Evolutionary conservation across 148 eudicot species (phyloP), one percentile per base, ranked within the genome.

Genomic region (Camellia sinensis): DNA sequence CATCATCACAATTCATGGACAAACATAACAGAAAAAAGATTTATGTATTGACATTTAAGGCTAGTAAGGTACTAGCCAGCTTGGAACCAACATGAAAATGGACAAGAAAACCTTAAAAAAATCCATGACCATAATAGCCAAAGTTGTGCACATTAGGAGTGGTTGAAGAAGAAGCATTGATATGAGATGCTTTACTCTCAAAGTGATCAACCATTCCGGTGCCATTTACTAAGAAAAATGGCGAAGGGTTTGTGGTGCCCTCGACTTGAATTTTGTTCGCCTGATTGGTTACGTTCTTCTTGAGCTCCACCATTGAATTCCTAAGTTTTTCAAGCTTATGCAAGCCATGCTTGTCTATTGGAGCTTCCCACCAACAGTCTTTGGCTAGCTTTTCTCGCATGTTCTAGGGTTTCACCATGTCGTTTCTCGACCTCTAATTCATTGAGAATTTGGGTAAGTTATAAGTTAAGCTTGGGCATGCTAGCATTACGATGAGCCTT

Each of bases 311-410:
- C 87, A 89, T 74, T 15, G 92, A 88, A 57, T 89, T 89, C 79
- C 80, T 80, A 45, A 89, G 74, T 22, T 80, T 78, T 63, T 80
- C 83, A 17, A 89, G 87, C 78, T 89, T 89, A 37, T 85, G 77
- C 60, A 81, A 83, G 0, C 79, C 88, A n/a, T 88, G 87, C 70
- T 80, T 78, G 10, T 86, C 87, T 7, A 86, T 73, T 22, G 92
- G 89, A 8, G 86, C 82, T 75, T 89, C 92, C 92, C 92, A 89
- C 90, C 92, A 89, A 53, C 73, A 81, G 87, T 57, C 21, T 75
- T 46, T 77, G 75, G 69, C 72, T 72, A 21, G 81, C 45, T 53
- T 82, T 87, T n/a, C 87, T 84, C 85, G 84, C 46, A 29, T 75
- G 74, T 53, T 67, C 85, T 8, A 87, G 83, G 56, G 83, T 67